Conservation (phyloP, 2,329 filamentous ascomycete genomes). For the Calonectria hawksworthii region DNA sequence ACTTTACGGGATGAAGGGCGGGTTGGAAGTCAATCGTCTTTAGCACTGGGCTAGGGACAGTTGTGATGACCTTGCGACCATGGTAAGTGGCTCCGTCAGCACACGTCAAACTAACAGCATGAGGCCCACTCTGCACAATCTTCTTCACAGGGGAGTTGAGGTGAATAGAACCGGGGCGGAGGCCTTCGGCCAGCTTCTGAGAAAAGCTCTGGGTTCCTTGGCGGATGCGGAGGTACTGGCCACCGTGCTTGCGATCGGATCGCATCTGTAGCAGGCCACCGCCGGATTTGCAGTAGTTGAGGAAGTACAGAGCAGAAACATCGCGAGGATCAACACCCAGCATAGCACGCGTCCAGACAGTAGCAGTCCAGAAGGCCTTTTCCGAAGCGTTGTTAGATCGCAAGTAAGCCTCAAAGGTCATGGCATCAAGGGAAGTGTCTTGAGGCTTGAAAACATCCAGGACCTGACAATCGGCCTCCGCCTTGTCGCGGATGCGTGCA, state of each 20-base stretch:
- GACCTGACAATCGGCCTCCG: conserved; percentile 46
- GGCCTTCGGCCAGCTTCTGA: conserved; percentile 50
- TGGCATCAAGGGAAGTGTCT: conserved; percentile 38
- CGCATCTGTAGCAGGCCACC: conserved; percentile 66
- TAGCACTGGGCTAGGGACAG: conserved; percentile 62
- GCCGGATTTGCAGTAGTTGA: conserved; percentile 68
- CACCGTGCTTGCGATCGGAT: conserved; percentile 66
- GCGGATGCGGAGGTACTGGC: conserved; percentile 65
- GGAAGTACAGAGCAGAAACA: conserved; percentile 65
- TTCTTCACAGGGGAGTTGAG: conserved; percentile 49
- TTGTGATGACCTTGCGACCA: conserved; percentile 61
- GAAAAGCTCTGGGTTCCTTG: conserved; percentile 62
- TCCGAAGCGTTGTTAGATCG: conserved; percentile 37
- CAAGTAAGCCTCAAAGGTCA: conserved; percentile 49
- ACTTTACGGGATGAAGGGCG: conserved; percentile 57
- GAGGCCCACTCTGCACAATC: conserved; percentile 44
- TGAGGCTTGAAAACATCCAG: conserved; percentile 40
- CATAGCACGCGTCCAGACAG: conserved; percentile 64
- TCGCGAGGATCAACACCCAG: conserved; percentile 64
- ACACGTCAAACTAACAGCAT: conserved; percentile 39
- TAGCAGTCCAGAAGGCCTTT: conserved; percentile 41
- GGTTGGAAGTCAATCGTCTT: conserved; percentile 63
- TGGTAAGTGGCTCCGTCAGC: conserved; percentile 46
- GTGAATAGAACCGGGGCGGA: conserved; percentile 46
- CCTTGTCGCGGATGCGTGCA: conserved; percentile 42